Conservation (phyloP, 345 rosid species). For the Dipteronia sinensis region DNA sequence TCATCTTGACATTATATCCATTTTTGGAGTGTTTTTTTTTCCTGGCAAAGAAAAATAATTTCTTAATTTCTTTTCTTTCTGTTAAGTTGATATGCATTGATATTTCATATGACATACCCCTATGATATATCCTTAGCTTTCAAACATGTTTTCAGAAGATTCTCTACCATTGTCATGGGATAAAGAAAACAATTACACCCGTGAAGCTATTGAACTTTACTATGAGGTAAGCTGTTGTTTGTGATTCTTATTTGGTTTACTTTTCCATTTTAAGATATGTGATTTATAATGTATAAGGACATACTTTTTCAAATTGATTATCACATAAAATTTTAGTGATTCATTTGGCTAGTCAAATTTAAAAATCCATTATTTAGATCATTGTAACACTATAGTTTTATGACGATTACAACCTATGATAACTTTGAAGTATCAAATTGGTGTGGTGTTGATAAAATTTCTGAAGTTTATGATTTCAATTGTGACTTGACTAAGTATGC, state of each 20-base stretch:
- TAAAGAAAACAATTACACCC: conserved; percentile 58
- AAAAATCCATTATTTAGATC: background rate
- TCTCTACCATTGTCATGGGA: conserved; percentile 82
- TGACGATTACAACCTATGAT: background rate
- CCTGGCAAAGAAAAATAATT: background rate
- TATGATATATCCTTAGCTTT: conserved; percentile 51
- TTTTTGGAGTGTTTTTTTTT: conserved; percentile 16
- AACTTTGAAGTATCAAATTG: background rate
- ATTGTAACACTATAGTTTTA: background rate
- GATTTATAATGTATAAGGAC: background rate
- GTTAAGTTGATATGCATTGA: background rate
- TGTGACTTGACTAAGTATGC: background rate
- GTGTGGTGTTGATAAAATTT: background rate
- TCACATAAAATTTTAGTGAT: background rate
- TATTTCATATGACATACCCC: background rate
- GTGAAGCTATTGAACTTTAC: conserved; percentile 74
- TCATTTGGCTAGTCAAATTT: background rate
- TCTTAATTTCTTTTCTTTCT: background rate
- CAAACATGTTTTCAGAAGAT: conserved; percentile 82
- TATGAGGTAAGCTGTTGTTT: conserved; percentile 64
- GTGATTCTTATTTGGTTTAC: background rate
- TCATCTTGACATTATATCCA: conserved; percentile 93
- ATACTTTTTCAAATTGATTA: background rate
- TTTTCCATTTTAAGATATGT: background rate
- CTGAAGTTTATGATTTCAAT: background rate